Percentiles rank a stretch among this genome's conserved stretches.
These are phyloP conservation scores for Gryganskiella cystojenkinii DNA, from an alignment of 192 early-diverging fungal genomes.

Conservation along the genomic window DNA sequence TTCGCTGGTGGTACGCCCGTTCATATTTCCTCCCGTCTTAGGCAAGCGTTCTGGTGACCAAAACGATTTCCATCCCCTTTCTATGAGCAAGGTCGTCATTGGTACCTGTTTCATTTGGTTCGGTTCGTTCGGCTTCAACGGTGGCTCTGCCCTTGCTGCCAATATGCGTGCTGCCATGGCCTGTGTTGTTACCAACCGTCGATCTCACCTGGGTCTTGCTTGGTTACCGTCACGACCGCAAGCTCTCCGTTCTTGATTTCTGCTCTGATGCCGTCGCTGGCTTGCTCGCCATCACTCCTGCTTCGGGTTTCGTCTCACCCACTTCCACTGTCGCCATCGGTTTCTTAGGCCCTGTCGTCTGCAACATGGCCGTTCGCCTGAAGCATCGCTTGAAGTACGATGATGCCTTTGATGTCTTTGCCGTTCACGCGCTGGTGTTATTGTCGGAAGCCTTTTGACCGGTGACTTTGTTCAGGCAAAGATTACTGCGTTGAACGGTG, in stretches of 20 bases:
- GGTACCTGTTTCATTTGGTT: slow-evolving; percentile 93
- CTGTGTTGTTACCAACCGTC: slow-evolving; percentile 83
- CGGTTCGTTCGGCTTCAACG: slow-evolving; percentile 98
- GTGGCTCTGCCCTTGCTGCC: slow-evolving; percentile 82
- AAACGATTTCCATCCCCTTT: slow-evolving; percentile 84
- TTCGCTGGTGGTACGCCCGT: slow-evolving; percentile 97
- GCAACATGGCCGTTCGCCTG: slow-evolving; percentile 85
- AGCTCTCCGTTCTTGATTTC: slow-evolving; percentile 92
- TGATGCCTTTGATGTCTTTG: slow-evolving; percentile 95
- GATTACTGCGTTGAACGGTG: slow-evolving; percentile 77
- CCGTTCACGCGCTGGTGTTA: slow-evolving; percentile 87
- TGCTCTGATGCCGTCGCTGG: slow-evolving; percentile 95
- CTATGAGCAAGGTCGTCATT: slow-evolving; percentile 92
- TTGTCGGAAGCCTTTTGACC: slow-evolving; percentile 87
- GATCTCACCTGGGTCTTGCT: slow-evolving; percentile 86
- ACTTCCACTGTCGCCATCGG: slow-evolving; percentile 88
- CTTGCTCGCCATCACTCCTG: slow-evolving; percentile 94
- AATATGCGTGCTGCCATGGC: slow-evolving; percentile 92
- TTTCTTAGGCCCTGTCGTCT: slow-evolving; percentile 73
- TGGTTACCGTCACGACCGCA: slow-evolving; percentile 82
- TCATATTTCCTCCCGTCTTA: slow-evolving; percentile 90
- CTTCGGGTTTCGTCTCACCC: slow-evolving; percentile 86
- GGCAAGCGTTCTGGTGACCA: slow-evolving; percentile 86
- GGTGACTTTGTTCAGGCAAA: slow-evolving; percentile 89
- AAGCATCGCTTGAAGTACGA: slow-evolving; percentile 91